Evolutionary conservation across 2,329 filamentous ascomycete species (phyloP).

Genomic region (Calonectria multiphialidica): DNA sequence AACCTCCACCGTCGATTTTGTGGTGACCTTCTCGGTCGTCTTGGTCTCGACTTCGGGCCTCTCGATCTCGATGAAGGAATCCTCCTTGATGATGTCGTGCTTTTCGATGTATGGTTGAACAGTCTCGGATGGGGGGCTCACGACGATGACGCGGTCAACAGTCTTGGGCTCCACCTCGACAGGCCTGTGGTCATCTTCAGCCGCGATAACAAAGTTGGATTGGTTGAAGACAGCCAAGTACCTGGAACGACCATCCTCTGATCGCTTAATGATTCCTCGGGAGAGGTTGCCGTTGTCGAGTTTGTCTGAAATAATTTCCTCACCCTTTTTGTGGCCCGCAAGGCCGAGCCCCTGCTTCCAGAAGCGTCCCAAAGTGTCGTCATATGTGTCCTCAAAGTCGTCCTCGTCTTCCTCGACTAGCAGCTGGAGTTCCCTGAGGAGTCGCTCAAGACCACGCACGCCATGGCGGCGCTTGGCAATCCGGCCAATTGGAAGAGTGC

Average conservation of each 20-base stretch:
- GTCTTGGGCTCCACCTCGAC: conserved; percentile 2
- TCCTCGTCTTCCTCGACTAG: neutral
- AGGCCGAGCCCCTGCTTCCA: neutral
- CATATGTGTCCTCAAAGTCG: neutral
- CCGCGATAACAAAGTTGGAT: conserved; percentile 10
- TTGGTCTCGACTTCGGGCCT: neutral
- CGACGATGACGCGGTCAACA: conserved; percentile 4
- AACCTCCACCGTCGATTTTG: neutral
- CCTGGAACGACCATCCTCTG: conserved; percentile 6
- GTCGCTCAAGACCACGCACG: neutral
- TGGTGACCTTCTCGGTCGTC: neutral
- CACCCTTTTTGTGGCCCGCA: neutral
- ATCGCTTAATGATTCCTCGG: neutral
- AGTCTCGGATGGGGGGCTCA: neutral
- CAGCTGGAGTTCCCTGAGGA: neutral
- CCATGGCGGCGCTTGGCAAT: neutral
- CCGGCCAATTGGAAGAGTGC: neutral
- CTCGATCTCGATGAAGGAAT: neutral
- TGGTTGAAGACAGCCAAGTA: conserved; percentile 14
- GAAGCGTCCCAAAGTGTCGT: neutral
- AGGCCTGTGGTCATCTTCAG: conserved; percentile 10
- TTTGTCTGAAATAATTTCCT: neutral
- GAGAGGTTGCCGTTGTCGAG: neutral
- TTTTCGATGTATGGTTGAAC: neutral
- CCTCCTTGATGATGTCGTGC: neutral